A percentile compares a stretch with the other conserved stretches of the same genome.
Conservation (phyloP, 306 rosid genomes). For the Arachis stenosperma region DNA sequence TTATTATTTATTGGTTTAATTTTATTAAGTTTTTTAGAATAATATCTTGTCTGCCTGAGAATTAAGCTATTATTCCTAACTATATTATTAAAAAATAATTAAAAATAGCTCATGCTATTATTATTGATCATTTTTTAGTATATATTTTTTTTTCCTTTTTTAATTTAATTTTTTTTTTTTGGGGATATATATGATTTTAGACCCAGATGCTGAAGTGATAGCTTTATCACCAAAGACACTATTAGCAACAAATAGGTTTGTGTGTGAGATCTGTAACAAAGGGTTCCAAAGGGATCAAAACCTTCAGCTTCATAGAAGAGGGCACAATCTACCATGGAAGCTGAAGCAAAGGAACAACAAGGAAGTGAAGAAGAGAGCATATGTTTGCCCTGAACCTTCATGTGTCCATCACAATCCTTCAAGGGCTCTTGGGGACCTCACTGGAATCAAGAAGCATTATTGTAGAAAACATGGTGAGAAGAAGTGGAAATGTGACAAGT, state of each 20-base stretch:
- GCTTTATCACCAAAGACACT: conserved; percentile 85
- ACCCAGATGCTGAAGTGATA: conserved; percentile 94
- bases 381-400: conserved; percentile 93
- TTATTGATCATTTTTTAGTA: no score
- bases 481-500: conserved; percentile 97
- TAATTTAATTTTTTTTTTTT: not conserved
- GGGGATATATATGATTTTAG: conserved; percentile 35
- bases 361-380: conserved; percentile 82
- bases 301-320: conserved; percentile 91
- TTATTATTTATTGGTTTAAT: no score
- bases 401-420: conserved; percentile 97
- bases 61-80: no score
- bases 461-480: conserved; percentile 98
- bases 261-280: conserved; percentile 92
- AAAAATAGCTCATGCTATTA: no score
- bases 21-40: no score
- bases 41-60: no score
- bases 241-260: conserved; percentile 83
- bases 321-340: conserved; percentile 94
- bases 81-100: no score
- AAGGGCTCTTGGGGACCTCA: conserved; percentile 94
- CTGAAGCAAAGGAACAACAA: conserved; percentile 86
- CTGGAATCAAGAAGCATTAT: conserved; percentile 93
- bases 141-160: not conserved
- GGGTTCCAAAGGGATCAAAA: conserved; percentile 94